Conservation (phyloP, 2,329 filamentous ascomycete species). For the Colletotrichum scovillei region DNA sequence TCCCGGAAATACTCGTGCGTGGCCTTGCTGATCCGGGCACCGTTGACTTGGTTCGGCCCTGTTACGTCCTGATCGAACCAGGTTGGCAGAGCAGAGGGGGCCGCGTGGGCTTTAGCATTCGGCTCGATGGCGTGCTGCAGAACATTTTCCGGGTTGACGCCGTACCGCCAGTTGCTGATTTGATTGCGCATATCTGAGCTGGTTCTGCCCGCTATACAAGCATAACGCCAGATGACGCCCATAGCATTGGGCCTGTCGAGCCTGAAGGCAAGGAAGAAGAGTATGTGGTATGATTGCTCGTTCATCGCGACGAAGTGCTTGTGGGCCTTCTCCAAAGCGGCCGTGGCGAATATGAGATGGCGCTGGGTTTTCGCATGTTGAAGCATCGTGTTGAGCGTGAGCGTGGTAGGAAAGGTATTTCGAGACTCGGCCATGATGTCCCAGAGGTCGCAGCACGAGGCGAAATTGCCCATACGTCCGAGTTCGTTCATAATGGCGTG, state of each 20-base stretch:
- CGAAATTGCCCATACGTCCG: slow-evolving; percentile 50
- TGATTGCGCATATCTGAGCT: slow-evolving; percentile 43
- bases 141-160: neutral
- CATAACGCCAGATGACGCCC: slow-evolving; percentile 48
- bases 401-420: slow-evolving; percentile 19
- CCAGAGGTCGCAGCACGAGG: slow-evolving; percentile 41
- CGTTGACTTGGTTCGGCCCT: neutral
- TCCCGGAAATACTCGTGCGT: neutral
- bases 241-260: slow-evolving; percentile 45
- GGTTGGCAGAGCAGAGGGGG: slow-evolving; percentile 10
- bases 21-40: neutral
- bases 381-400: slow-evolving; percentile 53
- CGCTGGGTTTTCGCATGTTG: slow-evolving; percentile 41
- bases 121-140: neutral
- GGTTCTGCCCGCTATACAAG: slow-evolving; percentile 40
- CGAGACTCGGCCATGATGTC: slow-evolving; percentile 39
- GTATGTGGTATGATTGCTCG: slow-evolving; percentile 47
- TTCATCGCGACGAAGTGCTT: slow-evolving; percentile 40
- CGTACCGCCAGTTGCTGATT: slow-evolving; percentile 23
- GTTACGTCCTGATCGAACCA: neutral
- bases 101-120: neutral
- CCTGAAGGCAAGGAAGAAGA: slow-evolving; percentile 51
- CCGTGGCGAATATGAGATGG: slow-evolving; percentile 47
- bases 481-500: slow-evolving; percentile 56
- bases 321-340: slow-evolving; percentile 42